These are phyloP conservation scores for Phytophthora sansomeana DNA, from an alignment of 352 stramenopile species.

Conservation along the genomic window DNA sequence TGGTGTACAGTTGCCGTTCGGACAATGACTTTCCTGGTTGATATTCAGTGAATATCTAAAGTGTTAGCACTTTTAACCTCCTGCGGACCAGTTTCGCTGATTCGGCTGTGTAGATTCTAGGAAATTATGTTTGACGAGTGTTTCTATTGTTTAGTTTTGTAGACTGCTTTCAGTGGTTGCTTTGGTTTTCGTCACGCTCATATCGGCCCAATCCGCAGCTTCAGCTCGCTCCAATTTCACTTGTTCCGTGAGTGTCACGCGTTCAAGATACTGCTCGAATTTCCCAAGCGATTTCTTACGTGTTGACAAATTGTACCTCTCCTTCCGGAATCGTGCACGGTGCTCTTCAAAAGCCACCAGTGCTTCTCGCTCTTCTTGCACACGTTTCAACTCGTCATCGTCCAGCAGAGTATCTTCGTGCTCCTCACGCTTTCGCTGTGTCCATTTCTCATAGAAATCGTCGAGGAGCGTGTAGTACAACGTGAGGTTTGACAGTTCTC, in stretches of 20 bases:
- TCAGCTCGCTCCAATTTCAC: slow-evolving; percentile 53
- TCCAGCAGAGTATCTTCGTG: slow-evolving; percentile 44
- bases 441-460: slow-evolving; percentile 75
- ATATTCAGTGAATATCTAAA: too few relatives aligned
- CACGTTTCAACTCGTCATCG: slow-evolving; percentile 30
- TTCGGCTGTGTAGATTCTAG: too few relatives aligned
- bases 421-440: slow-evolving; percentile 43
- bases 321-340: slow-evolving; percentile 57
- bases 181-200: neutral
- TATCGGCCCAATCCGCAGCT: slow-evolving; percentile 20
- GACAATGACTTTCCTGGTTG: too few relatives aligned
- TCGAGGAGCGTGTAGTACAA: slow-evolving; percentile 71
- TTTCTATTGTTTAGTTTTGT: neutral
- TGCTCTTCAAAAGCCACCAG: slow-evolving; percentile 49
- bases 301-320: slow-evolving; percentile 63
- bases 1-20: neutral
- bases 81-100: too few relatives aligned
- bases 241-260: slow-evolving; percentile 61
- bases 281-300: slow-evolving; percentile 43
- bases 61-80: too few relatives aligned
- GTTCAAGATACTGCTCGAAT: slow-evolving; percentile 65
- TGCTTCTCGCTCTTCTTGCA: slow-evolving; percentile 48
- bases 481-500: slow-evolving; percentile 55
- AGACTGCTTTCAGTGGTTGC: neutral
- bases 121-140: neutral